phyloP scores from a whole-genome alignment of 2,329 filamentous ascomycete genomes.

The Hypomyces perniciosus region DNA sequence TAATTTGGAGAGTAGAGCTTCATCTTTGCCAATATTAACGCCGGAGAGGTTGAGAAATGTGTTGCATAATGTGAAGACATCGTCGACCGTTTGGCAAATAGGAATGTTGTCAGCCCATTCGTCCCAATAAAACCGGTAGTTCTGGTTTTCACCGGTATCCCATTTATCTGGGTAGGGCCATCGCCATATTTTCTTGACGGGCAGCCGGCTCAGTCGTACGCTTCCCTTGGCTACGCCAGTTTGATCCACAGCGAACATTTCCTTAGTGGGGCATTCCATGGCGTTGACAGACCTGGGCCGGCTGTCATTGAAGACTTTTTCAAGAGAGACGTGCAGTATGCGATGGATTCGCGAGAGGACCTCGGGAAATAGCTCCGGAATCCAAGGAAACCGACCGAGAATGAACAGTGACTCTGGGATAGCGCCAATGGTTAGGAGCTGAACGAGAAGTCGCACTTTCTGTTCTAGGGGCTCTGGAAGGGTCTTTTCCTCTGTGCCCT shows the following conservation, averaged over 20 bases:
- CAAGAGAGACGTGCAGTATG: conserved; percentile 74
- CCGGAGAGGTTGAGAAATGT: conserved; percentile 82
- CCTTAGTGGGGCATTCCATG: conserved; percentile 38
- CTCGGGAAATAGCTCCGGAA: conserved; percentile 78
- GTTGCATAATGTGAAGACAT: conserved; percentile 80
- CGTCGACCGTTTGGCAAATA: conserved; percentile 82
- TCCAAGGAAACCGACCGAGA: conserved; percentile 86
- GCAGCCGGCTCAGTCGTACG: conserved; percentile 54
- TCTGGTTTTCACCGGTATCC: conserved; percentile 67
- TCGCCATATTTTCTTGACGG: conserved; percentile 61
- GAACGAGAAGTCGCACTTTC: conserved; percentile 77
- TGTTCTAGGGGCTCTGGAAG: conserved; percentile 75
- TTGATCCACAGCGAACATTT: conserved; percentile 52
- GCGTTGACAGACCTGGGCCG: conserved; percentile 28
- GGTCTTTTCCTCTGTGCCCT: conserved; percentile 41
- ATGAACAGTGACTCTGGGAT: conserved; percentile 91
- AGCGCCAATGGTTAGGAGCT: conserved; percentile 83
- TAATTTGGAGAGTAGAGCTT: conserved; percentile 70
- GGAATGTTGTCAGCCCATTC: conserved; percentile 95
- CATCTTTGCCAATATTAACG: conserved; percentile 82
- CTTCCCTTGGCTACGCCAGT: conserved; percentile 62
- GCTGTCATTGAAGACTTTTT: conserved; percentile 58
- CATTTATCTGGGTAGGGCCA: conserved; percentile 80
- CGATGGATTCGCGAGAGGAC: conserved; percentile 76
- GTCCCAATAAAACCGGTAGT: conserved; percentile 94